Evolutionary conservation across 352 stramenopile genomes (phyloP).

Genomic region (Globisporangium cylindrosporum): DNA sequence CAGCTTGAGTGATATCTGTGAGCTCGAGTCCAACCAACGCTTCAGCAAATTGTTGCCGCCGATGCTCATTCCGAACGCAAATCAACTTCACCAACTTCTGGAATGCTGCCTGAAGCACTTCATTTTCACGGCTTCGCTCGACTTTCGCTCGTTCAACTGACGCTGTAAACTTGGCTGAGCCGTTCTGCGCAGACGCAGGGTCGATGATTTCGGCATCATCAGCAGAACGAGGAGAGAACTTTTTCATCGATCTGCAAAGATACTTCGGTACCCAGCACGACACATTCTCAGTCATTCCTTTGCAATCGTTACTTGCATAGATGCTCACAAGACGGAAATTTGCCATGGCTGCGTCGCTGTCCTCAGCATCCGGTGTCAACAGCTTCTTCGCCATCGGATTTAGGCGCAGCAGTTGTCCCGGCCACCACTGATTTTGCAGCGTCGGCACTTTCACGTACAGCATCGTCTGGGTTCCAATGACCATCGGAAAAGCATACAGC

Average conservation of each 20-base stretch:
- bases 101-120: slow-evolving; percentile 28
- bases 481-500: slow-evolving; percentile 66
- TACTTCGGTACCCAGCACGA: slow-evolving; percentile 79
- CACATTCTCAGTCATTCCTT: slow-evolving; percentile 42
- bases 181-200: background rate
- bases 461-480: slow-evolving; percentile 62
- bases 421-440: slow-evolving; percentile 69
- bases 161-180: slow-evolving; percentile 14
- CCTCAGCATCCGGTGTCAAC: slow-evolving; percentile 33
- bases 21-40: slow-evolving; percentile 16
- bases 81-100: slow-evolving; percentile 31
- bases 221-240: background rate
- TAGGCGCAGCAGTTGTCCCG: slow-evolving; percentile 61
- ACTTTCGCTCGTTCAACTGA: slow-evolving; percentile 25
- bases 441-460: slow-evolving; percentile 68
- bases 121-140: slow-evolving; percentile 27
- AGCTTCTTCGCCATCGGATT: slow-evolving; percentile 63
- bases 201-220: background rate
- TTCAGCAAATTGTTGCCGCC: slow-evolving; percentile 6
- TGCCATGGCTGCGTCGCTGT: slow-evolving; percentile 21
- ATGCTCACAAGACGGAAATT: slow-evolving; percentile 66
- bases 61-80: slow-evolving; percentile 3
- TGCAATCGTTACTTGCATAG: slow-evolving; percentile 29
- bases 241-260: slow-evolving; percentile 55
- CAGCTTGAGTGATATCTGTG: background rate